Conservation (phyloP, 2,329 filamentous ascomycete genomes). For the Lecanosticta acicola region DNA sequence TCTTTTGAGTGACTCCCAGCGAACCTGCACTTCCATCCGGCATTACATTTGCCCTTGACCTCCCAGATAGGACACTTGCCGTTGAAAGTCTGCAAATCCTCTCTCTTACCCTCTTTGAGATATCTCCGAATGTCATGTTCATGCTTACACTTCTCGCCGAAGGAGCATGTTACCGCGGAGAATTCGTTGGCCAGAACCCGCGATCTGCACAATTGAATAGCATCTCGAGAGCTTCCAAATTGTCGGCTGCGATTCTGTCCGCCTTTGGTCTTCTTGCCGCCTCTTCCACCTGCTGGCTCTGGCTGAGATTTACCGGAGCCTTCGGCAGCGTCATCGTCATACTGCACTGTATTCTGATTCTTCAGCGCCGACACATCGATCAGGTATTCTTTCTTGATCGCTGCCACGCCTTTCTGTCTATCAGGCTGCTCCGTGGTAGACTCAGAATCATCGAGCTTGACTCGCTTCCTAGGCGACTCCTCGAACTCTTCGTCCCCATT, state of each 20-base stretch:
- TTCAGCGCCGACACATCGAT: conserved; percentile 20
- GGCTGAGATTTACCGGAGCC: conserved; percentile 42
- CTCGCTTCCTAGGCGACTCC: conserved; percentile 34
- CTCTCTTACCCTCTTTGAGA: conserved; percentile 71
- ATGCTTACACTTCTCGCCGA: conserved; percentile 73
- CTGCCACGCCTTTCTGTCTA: conserved; percentile 55
- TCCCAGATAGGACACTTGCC: conserved; percentile 80
- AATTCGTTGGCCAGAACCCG: conserved; percentile 70
- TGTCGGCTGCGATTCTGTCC: conserved; percentile 80
- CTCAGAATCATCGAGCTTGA: conserved; percentile 33
- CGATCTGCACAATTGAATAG: conserved; percentile 70
- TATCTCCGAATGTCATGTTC: conserved; percentile 84
- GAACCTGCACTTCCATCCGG: conserved; percentile 94
- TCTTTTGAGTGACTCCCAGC: conserved; percentile 82
- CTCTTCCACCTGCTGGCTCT: conserved; percentile 22
- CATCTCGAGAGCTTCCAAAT: conserved; percentile 75
- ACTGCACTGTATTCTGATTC: conserved; percentile 8
- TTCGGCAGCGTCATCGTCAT: conserved; percentile 43
- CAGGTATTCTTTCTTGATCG: conserved; percentile 66
- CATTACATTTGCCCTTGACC: conserved; percentile 66
- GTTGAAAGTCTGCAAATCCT: conserved; percentile 69
- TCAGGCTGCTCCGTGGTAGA: conserved; percentile 10
- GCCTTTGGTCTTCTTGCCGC: conserved; percentile 50
- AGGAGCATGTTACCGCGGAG: conserved; percentile 68
- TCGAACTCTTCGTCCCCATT: conserved; percentile 26